phyloP scores from a whole-genome alignment of 78 protist genomes.

The Tieghemostelium lacteum region DNA sequence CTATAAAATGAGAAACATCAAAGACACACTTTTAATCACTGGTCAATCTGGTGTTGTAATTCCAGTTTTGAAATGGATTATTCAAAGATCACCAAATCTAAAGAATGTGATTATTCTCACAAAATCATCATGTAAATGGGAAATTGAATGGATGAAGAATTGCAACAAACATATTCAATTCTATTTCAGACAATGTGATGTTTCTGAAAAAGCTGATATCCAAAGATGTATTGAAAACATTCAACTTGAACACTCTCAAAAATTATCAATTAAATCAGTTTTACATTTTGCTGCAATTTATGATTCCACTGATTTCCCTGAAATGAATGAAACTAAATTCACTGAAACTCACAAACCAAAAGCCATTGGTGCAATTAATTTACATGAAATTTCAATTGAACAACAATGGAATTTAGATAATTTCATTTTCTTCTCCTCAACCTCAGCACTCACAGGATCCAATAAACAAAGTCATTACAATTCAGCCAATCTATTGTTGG shows the following conservation, averaged over 20 bases:
- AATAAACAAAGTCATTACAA: conserved; percentile 77
- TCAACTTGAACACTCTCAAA: background rate
- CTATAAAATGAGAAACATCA: background rate
- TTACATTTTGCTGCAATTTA: background rate
- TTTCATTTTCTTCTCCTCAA: conserved; percentile 74
- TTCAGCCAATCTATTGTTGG: conserved; percentile 69
- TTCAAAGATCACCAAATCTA: background rate
- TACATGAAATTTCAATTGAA: conserved; percentile 47
- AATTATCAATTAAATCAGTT: background rate
- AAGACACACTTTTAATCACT: background rate
- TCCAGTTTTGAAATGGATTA: conserved; percentile 1
- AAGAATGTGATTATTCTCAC: conserved; percentile 1
- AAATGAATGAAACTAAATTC: background rate
- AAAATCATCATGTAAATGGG: conserved; percentile 29
- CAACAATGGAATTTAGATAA: conserved; percentile 4
- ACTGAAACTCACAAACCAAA: conserved; percentile 24
- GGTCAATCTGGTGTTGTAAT: background rate
- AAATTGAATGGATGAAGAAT: background rate
- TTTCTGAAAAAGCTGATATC: background rate
- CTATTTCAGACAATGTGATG: background rate
- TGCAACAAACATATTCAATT: background rate
- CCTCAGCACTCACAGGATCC: conserved; percentile 45
- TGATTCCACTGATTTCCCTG: background rate
- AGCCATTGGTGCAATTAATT: conserved; percentile 76
- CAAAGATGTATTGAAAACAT: background rate